Evolutionary conservation across 2,329 filamentous ascomycete genomes (phyloP), one percentile per base, ranked within the genome.

Genomic region (Aspergillus sp.): DNA sequence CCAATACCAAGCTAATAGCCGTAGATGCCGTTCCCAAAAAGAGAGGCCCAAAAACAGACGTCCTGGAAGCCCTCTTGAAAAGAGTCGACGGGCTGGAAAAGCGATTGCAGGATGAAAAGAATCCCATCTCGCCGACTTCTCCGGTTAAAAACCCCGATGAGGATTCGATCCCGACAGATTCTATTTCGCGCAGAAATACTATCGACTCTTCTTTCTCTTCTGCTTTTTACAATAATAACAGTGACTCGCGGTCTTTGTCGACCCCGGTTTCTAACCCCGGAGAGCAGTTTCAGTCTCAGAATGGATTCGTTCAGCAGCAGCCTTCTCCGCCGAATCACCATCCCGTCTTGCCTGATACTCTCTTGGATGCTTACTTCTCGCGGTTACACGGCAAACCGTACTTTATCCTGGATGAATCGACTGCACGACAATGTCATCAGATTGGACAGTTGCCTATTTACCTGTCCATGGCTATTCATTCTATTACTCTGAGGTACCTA

Each of bases 11-110:
- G 19, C 19, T 19, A 19, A 19, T 19, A 19, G 41, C 34, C 35
- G 27, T n/a, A 65, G 88, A 95, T 72, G 89, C 89, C 27, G 81
- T 93, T 12, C 89, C 89, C 0, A 94, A 94, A 70, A 94, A 94
- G 65, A 78, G 89, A 62, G 89, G 89, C 0, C 89, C 89, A 3
- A 95, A 95, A 68, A 94, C 88, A 27, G 89, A 95, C 62, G 87
- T 94, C 5, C 73, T 94, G 29, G 89, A 94, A 64, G 88, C 89
- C 1, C 71, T 94, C 7, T 62, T 94, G 46, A 94, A 91, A 66
- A 79, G 89, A 42, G 88, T 94, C 2, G 89, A 94, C 62, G 88
- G 88, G 1, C 72, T 94, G 40, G 88, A 94, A 64, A 88, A 86
- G 59, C 82, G 84, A 49, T 73, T 94, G 33, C 87, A 88, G 61